Conservation (phyloP, 371 early-diverging fungal genomes). For the Nosema bombycis region DNA sequence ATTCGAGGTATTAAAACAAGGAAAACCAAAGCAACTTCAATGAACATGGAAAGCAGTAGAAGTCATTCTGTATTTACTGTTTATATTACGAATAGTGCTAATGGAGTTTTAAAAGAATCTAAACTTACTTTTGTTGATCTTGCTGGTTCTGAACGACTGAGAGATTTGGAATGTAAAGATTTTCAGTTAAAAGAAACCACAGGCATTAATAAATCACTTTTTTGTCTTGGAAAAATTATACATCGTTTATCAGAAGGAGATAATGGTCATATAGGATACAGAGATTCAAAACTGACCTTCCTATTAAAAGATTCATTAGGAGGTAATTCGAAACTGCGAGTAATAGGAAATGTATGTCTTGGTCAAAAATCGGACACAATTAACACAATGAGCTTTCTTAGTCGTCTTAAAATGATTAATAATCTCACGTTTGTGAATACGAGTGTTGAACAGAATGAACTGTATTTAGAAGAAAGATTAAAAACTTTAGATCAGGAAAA, state of each 20-base stretch:
- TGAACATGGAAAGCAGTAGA: constrained; percentile 86
- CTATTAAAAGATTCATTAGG: constrained; percentile 88
- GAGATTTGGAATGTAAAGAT: constrained; percentile 83
- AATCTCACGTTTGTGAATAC: constrained; percentile 54
- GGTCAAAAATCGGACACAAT: constrained; percentile 55
- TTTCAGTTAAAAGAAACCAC: constrained; percentile 90
- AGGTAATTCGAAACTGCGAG: constrained; percentile 72
- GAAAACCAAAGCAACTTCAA: constrained; percentile 83
- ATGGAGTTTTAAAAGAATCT: constrained; percentile 11
- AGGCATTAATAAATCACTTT: constrained; percentile 87
- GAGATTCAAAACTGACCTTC: constrained; percentile 90
- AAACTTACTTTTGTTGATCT: constrained; percentile 81
- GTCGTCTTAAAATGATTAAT: constrained; percentile 60
- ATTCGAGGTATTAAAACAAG: constrained; percentile 73
- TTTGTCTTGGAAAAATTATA: constrained; percentile 95
- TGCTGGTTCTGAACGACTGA: constrained; percentile 94
- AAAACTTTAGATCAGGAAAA: constrained; percentile 57
- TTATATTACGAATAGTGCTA: constrained; percentile 67
- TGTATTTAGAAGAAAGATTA: constrained; percentile 55
- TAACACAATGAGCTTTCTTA: constrained; percentile 61
- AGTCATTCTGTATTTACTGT: constrained; percentile 93
- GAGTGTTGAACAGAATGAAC: constrained; percentile 45
- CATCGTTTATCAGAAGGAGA: constrained; percentile 77
- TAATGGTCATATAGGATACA: constrained; percentile 76
- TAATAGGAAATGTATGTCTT: constrained; percentile 67